Base-by-base conservation (phyloP, 139 green algal genomes). In the Closterium sp. region DNA sequence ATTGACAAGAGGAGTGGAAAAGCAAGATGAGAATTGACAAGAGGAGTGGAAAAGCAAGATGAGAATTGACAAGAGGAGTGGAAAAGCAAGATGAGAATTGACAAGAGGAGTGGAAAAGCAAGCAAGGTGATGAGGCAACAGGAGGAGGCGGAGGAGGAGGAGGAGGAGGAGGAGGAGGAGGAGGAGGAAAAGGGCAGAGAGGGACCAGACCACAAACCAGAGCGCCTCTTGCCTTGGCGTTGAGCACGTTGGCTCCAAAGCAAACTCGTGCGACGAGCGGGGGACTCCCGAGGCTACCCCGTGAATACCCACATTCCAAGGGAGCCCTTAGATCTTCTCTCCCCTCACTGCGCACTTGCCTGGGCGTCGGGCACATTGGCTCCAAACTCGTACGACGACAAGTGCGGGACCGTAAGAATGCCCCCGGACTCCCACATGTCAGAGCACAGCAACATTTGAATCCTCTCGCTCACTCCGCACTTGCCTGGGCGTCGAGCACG, bases 201-300 rank as follows among this genome's bases (percentile, higher is more conserved):
- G 3, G 38, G 3, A n/a, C n/a, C n/a, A n/a, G n/a, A n/a, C n/a
- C n/a, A n/a, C n/a, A n/a, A n/a, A n/a, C n/a, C n/a, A n/a, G n/a
- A n/a, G n/a, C n/a, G n/a, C n/a, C 86, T 33, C 84, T 43, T 2
- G 69, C 90, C 90, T 91, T 91, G 6, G 90, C 95, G 88, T 96
- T 97, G 35, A 99, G 95, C 2, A 99, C 94, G 93, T 98, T 99
- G 89, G 98, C 98, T 0, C 98, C n/a, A n/a, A n/a, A n/a, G n/a
- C 98, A 95, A 99, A 99, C 94, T 99, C 98, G 84, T 99, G 99
- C 12, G 94, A 97, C 33, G 96, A n/a, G n/a, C n/a, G n/a, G n/a
- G n/a, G n/a, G n/a, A n/a, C n/a, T n/a, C n/a, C n/a, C n/a, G n/a
- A n/a, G n/a, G n/a, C n/a, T n/a, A n/a, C n/a, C n/a, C n/a, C n/a